A percentile compares a stretch with the other conserved stretches of the same genome.
Conservation (phyloP, 2,329 filamentous ascomycete genomes). For the Cryphonectria japonica region DNA sequence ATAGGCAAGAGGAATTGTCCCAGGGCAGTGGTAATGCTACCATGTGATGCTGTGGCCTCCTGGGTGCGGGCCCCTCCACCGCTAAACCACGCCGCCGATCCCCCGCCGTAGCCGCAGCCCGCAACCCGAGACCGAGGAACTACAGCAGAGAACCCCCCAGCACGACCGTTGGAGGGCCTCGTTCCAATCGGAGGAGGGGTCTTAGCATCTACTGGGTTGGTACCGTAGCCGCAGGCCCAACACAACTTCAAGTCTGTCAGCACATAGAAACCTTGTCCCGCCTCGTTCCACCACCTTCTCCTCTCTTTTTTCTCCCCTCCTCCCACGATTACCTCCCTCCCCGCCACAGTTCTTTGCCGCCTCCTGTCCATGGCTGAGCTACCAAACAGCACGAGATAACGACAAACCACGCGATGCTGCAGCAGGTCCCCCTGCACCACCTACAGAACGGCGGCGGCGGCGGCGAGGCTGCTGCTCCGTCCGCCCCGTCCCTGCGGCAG, state of each 20-base stretch:
- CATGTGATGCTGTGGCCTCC: not conserved
- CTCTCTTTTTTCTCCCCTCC: not conserved
- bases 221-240: not conserved
- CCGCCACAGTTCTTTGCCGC: not conserved
- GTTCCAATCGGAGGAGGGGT: not conserved
- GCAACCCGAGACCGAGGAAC: not conserved
- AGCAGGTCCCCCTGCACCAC: slow-evolving; percentile 16
- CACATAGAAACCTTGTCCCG: not conserved
- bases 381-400: slow-evolving; percentile 15
- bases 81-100: not conserved
- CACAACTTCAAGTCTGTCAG: not conserved
- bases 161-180: not conserved
- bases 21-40: not conserved
- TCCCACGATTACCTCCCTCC: not conserved
- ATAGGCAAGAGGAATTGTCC: too few species aligned
- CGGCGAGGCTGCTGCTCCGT: not conserved
- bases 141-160: not conserved
- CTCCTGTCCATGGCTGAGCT: slow-evolving; percentile 18
- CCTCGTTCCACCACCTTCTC: not conserved
- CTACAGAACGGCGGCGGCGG: slow-evolving; percentile 21
- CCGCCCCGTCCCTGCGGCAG: slow-evolving; percentile 30
- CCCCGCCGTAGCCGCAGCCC: not conserved
- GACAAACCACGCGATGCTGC: slow-evolving; percentile 18
- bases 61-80: not conserved
- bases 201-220: not conserved